These are phyloP conservation scores for Opeltia flavorubescens DNA, from an alignment of 495 filamentous ascomycete genomes.

Conservation along the genomic window DNA sequence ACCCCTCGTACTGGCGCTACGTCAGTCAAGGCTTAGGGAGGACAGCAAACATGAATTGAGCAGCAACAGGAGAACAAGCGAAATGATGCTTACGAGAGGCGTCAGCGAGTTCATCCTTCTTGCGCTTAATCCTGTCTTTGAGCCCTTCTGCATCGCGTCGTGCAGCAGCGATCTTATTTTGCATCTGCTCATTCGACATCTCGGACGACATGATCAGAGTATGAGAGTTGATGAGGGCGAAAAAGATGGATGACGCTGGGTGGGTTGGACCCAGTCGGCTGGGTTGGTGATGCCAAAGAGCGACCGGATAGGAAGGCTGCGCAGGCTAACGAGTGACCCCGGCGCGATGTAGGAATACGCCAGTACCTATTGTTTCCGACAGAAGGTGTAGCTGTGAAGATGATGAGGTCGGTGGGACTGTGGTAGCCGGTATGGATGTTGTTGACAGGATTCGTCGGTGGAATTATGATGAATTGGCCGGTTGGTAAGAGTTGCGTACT, in stretches of 20 bases:
- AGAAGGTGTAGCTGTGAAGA: too few relatives aligned
- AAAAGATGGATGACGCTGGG: not conserved
- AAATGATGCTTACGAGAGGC: constrained; percentile 65
- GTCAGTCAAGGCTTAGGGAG: constrained; percentile 15
- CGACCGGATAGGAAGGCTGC: not conserved
- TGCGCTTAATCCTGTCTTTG: constrained; percentile 97
- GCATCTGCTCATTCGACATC: constrained; percentile 59
- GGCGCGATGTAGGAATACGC: too few relatives aligned
- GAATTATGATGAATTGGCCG: too few relatives aligned
- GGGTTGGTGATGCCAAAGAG: not conserved
- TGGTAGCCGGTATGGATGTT: too few relatives aligned
- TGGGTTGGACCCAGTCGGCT: not conserved
- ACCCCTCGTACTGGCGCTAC: constrained; percentile 66
- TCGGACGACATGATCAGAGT: constrained; percentile 36
- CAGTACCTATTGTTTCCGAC: too few relatives aligned
- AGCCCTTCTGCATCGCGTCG: constrained; percentile 94
- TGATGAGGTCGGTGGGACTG: too few relatives aligned
- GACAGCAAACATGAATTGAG: not conserved
- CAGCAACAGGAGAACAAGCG: constrained; percentile 1
- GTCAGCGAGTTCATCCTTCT: constrained; percentile 98
- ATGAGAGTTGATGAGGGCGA: not conserved
- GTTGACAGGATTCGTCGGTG: too few relatives aligned
- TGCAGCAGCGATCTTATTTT: constrained; percentile 86
- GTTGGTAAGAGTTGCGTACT: not conserved
- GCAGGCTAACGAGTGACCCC: too few relatives aligned